Evolutionary conservation across 306 rosid genomes (phyloP), one percentile per base, ranked within the genome.

Genomic region (Prunus padus): DNA sequence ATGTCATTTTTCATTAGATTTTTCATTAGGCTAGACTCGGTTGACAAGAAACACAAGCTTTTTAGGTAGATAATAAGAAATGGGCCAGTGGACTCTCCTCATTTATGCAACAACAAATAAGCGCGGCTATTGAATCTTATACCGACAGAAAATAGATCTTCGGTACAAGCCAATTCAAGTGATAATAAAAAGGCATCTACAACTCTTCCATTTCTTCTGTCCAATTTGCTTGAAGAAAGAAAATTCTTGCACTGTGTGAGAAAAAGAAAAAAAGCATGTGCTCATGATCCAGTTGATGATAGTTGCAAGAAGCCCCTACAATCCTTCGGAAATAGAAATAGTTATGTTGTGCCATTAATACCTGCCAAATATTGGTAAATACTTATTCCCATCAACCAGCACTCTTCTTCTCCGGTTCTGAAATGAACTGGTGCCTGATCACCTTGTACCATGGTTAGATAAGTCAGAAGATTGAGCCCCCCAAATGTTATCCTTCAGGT

Each of bases 401-500:
- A 25, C 47, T 25, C 22, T 37, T 37, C 42, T 8, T 30, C 2
- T 55, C 5, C 11, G 2, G 63, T 59, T 65, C 31, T 61, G 26
- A 72, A 59, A 40, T 77, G 82, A 59, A 37, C 57, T 49, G 42
- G 57, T 57, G 44, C 30, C 20, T 9, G 18, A 7, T 16, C 57
- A 46, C 18, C 56, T 47, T 33, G 26, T 18, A 16, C 57, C 44
- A 72, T 77, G 82, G 77, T 73, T 64, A 51, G 74, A 71, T 33
- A 7, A 55, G 10, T 54, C 28, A 49, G 6, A 71, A 69, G 26
- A 73, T 52, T 33, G 70, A 56, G 12, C 42, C 42, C 66, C n/a
- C 20, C 73, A 76, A 74, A 82, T 80, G 85, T 6, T 78, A 18
- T 74, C 89, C 0, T 72, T 83, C 67, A 57, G 83, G 47, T 65